A percentile compares a stretch with the other conserved stretches of the same genome.
Conservation (phyloP, 371 early-diverging fungal species). For the Rhizomucor miehei region DNA sequence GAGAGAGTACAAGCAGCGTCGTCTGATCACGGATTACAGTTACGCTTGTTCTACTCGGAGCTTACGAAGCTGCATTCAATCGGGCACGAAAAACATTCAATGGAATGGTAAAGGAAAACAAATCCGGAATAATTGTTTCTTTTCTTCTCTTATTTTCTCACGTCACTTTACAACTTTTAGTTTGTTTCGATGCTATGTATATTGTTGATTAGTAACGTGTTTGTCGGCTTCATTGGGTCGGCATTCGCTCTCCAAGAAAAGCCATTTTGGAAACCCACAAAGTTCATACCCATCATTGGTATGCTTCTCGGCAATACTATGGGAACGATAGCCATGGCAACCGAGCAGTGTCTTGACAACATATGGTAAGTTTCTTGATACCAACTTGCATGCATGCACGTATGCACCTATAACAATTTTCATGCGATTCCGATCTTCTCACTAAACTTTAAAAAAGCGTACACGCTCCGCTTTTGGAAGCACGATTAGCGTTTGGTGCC, state of each 20-base stretch:
- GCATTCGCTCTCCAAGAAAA: slow-evolving; percentile 64
- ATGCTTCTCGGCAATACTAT: slow-evolving; percentile 86
- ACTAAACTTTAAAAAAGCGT: slow-evolving; percentile 21
- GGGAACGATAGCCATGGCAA: slow-evolving; percentile 79
- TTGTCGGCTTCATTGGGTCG: slow-evolving; percentile 56
- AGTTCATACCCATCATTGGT: slow-evolving; percentile 86
- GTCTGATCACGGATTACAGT: slow-evolving; percentile 16
- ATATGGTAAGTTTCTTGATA: slow-evolving; percentile 30
- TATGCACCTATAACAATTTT: slow-evolving; percentile 1
- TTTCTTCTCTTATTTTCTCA: background rate
- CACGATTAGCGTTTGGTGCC: slow-evolving; percentile 76
- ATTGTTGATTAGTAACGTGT: slow-evolving; percentile 45
- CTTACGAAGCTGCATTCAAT: slow-evolving; percentile 43
- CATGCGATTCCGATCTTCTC: slow-evolving; percentile 23
- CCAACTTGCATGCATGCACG: background rate
- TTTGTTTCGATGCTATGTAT: slow-evolving; percentile 46
- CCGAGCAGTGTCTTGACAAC: slow-evolving; percentile 62
- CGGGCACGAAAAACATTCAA: slow-evolving; percentile 39
- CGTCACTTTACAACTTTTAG: slow-evolving; percentile 14
- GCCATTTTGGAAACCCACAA: slow-evolving; percentile 72
- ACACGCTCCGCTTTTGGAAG: slow-evolving; percentile 72
- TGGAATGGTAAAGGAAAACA: slow-evolving; percentile 26
- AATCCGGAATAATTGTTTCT: background rate
- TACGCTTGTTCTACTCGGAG: slow-evolving; percentile 31
- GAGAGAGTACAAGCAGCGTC: background rate